A percentile compares a stretch with the other conserved stretches of the same genome.
These are phyloP conservation scores for Starmerella davenportii DNA, from an alignment of 805 yeast species.

Conservation along the genomic window DNA sequence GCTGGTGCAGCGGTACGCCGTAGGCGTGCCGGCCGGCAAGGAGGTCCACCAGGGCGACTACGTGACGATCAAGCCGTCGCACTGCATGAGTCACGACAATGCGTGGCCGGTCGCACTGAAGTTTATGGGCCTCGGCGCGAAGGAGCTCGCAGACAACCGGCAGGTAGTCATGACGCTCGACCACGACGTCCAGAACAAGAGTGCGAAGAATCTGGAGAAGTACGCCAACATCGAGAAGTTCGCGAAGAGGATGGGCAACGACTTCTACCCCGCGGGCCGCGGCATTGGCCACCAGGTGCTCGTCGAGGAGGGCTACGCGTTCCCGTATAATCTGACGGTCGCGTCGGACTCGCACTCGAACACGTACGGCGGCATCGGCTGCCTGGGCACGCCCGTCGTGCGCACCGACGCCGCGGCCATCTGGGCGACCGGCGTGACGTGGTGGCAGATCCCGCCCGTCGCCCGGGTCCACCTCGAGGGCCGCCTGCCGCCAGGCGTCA, in stretches of 20 bases:
- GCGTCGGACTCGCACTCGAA: conserved; percentile 97
- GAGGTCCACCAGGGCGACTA: conserved; percentile 78
- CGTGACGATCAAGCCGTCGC: conserved; percentile 85
- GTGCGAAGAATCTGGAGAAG: conserved; percentile 74
- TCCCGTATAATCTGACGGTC: conserved; percentile 80
- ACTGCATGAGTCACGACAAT: conserved; percentile 98
- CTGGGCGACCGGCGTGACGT: conserved; percentile 99
- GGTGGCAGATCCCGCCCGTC: conserved; percentile 99
- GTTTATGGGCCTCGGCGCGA: conserved; percentile 88
- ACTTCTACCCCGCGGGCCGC: conserved; percentile 95
- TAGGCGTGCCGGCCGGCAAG: conserved; percentile 61
- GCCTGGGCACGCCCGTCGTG: conserved; percentile 92
- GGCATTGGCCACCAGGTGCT: conserved; percentile 98
- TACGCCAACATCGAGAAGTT: conserved; percentile 77
- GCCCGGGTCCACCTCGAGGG: conserved; percentile 83
- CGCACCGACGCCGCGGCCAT: conserved; percentile 98
- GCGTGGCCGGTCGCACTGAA: conserved; percentile 98
- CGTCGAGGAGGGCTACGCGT: conserved; percentile 98
- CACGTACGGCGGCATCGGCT: conserved; percentile 93
- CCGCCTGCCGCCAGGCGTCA: conserved; percentile 62
- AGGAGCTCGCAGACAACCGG: conserved; percentile 57
- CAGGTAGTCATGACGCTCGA: conserved; percentile 94
- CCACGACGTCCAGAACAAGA: conserved; percentile 91
- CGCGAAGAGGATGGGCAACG: conserved; percentile 79
- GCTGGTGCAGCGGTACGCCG: conserved; percentile 84